A percentile compares a stretch with the other conserved stretches of the same genome.
Conservation (phyloP, 2,329 filamentous ascomycete genomes). For the Aspergillus tubingensis region DNA sequence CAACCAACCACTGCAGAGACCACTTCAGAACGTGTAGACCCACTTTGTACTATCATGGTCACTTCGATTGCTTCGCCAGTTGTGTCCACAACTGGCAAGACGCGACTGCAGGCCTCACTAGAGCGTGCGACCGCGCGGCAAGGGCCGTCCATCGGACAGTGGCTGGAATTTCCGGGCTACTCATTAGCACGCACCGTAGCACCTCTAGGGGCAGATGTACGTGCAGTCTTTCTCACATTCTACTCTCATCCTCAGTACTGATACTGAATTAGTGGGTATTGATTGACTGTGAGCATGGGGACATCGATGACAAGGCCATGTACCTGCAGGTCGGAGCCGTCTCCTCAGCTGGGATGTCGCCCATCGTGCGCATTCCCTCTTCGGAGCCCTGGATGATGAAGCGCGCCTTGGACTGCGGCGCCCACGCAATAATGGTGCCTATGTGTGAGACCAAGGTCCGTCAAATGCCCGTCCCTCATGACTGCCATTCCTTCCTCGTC, state of each 20-base stretch:
- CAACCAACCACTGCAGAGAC: too few species aligned
- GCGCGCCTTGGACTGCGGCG: background rate
- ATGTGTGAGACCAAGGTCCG: background rate
- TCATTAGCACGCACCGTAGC: background rate
- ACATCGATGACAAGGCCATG: conserved; percentile 3
- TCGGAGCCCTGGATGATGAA: background rate
- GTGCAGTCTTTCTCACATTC: background rate
- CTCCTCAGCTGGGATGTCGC: background rate
- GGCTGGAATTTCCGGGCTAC: conserved; percentile 9
- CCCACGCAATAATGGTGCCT: background rate
- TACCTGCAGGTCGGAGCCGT: background rate
- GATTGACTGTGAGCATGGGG: conserved; percentile 3
- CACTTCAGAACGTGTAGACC: too few species aligned
- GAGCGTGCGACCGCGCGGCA: background rate
- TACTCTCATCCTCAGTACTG: background rate
- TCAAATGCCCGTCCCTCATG: background rate
- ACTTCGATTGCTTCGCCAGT: too few species aligned
- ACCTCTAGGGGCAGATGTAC: background rate
- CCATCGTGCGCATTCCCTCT: background rate
- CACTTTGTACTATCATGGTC: too few species aligned
- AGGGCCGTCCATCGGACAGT: background rate
- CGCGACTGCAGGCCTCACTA: background rate
- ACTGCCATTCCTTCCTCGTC: too few species aligned
- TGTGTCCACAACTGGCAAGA: too few species aligned
- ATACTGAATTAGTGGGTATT: background rate